Base-by-base conservation (phyloP, 2,329 filamentous ascomycete genomes). In the Xylaria multiplex region DNA sequence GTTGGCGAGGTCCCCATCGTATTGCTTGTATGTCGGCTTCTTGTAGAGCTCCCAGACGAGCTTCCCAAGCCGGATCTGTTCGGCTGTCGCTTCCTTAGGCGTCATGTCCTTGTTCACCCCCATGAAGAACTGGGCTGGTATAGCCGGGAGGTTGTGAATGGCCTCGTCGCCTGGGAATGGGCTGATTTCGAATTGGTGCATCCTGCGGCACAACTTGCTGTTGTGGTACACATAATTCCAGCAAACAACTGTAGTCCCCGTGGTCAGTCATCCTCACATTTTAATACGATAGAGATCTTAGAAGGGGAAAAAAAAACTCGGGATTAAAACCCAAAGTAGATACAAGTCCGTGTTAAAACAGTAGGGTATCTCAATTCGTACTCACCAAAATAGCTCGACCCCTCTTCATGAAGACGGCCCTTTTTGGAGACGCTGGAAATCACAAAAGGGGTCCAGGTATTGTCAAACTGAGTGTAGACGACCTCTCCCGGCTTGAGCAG, bases 21-120 rank as follows among this genome's bases (percentile, higher is more conserved):
- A 83, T 6, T 82, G 77, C 78, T 81, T 83, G 65, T 84, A 84
- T 0, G 75, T 78, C 0, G 82, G 82, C 9, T 76, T 76, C 69
- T 84, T 80, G 27, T 81, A 75, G 6, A 85, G 77, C 16, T 83
- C 80, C 83, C 83, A 85, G 73, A 80, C 82, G n/a, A 78, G 54
- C 71, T 77, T 81, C 8, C 83, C 83, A 11, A 83, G 74, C 27
- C 72, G 72, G 59, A 83, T 75, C 55, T 79, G 79, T 69, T 77
- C 78, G 66, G 79, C 74, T 6, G 74, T 72, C 70, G 80, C 79
- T 3, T 76, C 70, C 9, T 70, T 52, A 6, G 73, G 77, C 0
- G 65, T 70, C 70, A 71, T 69, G 14, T 70, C 71, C 3, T 72
- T 70, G 2, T 80, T 68, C 30, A 79, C 73, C 3, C 81, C 80